phyloP scores from a whole-genome alignment of 768 basidiomycete species.

The Gloeostereum incarnatum region DNA sequence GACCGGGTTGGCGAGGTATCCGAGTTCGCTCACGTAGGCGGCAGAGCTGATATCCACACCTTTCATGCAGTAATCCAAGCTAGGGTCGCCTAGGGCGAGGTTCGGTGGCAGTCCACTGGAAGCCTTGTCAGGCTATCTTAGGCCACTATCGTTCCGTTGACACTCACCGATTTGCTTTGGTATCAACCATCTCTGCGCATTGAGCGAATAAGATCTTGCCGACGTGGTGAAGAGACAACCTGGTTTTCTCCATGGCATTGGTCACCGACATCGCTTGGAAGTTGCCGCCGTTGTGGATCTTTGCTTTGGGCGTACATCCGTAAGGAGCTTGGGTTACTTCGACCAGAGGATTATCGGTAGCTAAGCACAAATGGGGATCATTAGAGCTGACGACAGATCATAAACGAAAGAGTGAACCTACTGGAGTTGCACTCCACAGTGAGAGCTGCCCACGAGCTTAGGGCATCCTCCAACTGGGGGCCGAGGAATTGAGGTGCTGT shows the following conservation, averaged over 20 bases:
- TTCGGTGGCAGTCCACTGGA: slow-evolving; percentile 76
- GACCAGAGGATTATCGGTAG: slow-evolving; percentile 83
- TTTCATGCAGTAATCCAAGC: slow-evolving; percentile 76
- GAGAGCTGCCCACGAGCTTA: slow-evolving; percentile 53
- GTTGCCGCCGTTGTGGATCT: slow-evolving; percentile 77
- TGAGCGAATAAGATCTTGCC: slow-evolving; percentile 45
- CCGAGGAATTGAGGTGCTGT: slow-evolving; percentile 82
- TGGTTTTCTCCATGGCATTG: slow-evolving; percentile 40
- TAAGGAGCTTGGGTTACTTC: no score
- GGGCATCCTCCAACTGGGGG: slow-evolving; percentile 75
- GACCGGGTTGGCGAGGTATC: slow-evolving; percentile 76
- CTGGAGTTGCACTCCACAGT: slow-evolving; percentile 78
- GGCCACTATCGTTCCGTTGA: no score
- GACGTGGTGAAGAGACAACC: slow-evolving; percentile 36
- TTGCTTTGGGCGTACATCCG: slow-evolving; percentile 54
- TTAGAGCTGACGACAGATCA: slow-evolving; percentile 5
- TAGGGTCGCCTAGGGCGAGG: slow-evolving; percentile 71
- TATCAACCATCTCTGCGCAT: slow-evolving; percentile 35
- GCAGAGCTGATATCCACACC: slow-evolving; percentile 81
- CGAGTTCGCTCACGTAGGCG: slow-evolving; percentile 76
- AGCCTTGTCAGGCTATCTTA: no score
- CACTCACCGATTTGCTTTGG: slow-evolving; percentile 36
- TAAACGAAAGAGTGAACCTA: slow-evolving; percentile 21
- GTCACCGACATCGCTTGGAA: slow-evolving; percentile 87
- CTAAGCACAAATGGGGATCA: slow-evolving; percentile 27